Conservation (phyloP, 108 stramenopile species). For the Discostella pseudostelligera region DNA sequence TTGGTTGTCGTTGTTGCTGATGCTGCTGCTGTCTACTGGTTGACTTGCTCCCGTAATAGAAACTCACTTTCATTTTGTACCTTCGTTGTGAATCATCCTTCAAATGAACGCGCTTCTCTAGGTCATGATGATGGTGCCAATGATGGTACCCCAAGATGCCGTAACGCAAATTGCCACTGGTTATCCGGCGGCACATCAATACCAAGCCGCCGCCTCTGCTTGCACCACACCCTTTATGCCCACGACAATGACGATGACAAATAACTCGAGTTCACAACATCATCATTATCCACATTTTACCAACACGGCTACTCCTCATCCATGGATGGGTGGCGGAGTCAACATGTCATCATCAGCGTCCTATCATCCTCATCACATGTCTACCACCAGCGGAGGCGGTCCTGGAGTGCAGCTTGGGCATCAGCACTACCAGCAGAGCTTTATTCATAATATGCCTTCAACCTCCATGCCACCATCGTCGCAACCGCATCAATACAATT, state of each 20-base stretch:
- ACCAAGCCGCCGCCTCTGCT: constrained; percentile 3
- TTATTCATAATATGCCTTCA: constrained; percentile 19
- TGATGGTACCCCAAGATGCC: constrained; percentile 73
- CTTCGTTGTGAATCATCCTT: too few relatives aligned
- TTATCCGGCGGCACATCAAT: constrained; percentile 24
- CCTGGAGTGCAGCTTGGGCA: constrained; percentile 16
- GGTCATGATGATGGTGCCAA: constrained; percentile 88
- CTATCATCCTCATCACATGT: constrained; percentile 2
- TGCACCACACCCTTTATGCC: constrained; percentile 15
- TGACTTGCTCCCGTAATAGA: too few relatives aligned
- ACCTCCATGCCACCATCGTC: constrained; percentile 14
- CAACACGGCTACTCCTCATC: constrained; percentile 2
- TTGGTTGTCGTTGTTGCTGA: background rate
- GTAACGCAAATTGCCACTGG: constrained; percentile 36
- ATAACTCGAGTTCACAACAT: too few relatives aligned
- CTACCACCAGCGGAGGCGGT: constrained; percentile 4
- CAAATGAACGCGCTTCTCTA: constrained; percentile 8
- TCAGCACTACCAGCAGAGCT: constrained; percentile 30
- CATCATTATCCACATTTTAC: constrained; percentile 23
- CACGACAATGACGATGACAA: constrained; percentile 29
- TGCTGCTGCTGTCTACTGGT: background rate
- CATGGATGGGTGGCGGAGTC: background rate
- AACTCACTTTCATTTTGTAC: too few relatives aligned
- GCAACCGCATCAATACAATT: constrained; percentile 13
- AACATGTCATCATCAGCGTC: constrained; percentile 3